These are phyloP conservation scores for Lactuca sativa DNA, from an alignment of 129 eudicot genomes.

Conservation along the genomic window DNA sequence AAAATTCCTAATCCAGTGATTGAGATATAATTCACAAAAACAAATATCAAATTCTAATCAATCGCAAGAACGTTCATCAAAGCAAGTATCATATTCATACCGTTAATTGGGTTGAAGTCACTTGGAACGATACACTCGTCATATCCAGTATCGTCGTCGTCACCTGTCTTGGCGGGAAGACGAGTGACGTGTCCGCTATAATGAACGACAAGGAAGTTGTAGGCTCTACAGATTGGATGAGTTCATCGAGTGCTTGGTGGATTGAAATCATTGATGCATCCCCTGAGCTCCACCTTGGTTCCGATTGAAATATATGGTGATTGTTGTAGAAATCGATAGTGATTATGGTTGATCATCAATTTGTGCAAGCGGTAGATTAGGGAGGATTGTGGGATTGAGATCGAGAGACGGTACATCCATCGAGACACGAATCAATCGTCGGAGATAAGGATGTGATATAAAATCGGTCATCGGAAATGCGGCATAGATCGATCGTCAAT, in stretches of 20 bases:
- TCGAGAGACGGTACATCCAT: too few species aligned
- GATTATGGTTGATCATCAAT: too few species aligned
- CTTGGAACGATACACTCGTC: constrained; percentile 94
- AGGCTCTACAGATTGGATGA: constrained; percentile 53
- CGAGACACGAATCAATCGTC: too few species aligned
- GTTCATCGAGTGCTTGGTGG: constrained; percentile 62
- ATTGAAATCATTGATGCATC: constrained; percentile 88
- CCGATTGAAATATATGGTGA: constrained; percentile 19
- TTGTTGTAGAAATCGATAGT: too few species aligned
- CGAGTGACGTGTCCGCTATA: constrained; percentile 95
- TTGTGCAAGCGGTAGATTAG: too few species aligned
- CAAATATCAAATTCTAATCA: neutral
- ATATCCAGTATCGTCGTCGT: constrained; percentile 85
- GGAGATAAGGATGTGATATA: too few species aligned
- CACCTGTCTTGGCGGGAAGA: constrained; percentile 87
- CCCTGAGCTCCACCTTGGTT: constrained; percentile 80
- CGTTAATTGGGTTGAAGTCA: constrained; percentile 82
- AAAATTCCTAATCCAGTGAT: constrained; percentile 5
- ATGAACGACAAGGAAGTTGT: constrained; percentile 70
- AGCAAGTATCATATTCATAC: constrained; percentile 22
- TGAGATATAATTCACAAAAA: neutral
- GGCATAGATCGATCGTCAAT: too few species aligned
- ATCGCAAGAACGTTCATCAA: neutral
- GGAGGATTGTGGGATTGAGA: too few species aligned
- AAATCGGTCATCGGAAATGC: too few species aligned